These are phyloP conservation scores for Phoma herbarum DNA, from an alignment of 2,329 filamentous ascomycete species.

Conservation along the genomic window DNA sequence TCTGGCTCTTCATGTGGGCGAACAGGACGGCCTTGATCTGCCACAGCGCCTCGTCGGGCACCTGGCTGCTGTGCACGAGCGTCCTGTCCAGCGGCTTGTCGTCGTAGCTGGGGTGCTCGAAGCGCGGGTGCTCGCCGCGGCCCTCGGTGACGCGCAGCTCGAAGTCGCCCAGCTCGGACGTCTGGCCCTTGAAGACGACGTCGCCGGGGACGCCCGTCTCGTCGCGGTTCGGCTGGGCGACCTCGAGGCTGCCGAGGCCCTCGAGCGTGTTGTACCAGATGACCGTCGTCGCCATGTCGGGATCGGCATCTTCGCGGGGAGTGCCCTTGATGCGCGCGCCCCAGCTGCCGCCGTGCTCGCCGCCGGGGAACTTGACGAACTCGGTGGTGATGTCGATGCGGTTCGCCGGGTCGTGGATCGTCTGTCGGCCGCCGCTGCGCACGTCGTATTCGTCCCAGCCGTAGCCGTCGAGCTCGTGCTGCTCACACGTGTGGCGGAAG, in stretches of 20 bases:
- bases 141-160: conserved; percentile 79
- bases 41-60: conserved; percentile 78
- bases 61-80: conserved; percentile 74
- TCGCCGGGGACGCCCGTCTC: conserved; percentile 64
- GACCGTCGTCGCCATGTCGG: conserved; percentile 76
- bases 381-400: conserved; percentile 89
- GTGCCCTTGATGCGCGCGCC: conserved; percentile 85
- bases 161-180: conserved; percentile 78
- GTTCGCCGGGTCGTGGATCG: conserved; percentile 90
- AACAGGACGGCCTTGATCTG: conserved; percentile 77
- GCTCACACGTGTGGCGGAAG: conserved; percentile 94
- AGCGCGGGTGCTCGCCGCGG: conserved; percentile 65
- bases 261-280: conserved; percentile 86
- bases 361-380: conserved; percentile 92
- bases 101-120: conserved; percentile 69
- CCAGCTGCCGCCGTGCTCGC: conserved; percentile 88
- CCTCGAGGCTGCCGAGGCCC: conserved; percentile 72
- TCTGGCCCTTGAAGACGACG: conserved; percentile 75
- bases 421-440: conserved; percentile 84
- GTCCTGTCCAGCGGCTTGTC: conserved; percentile 79
- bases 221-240: conserved; percentile 60
- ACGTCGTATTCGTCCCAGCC: conserved; percentile 98
- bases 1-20: conserved; percentile 68
- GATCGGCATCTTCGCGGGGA: conserved; percentile 72
- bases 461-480: conserved; percentile 94